phyloP scores from a whole-genome alignment of 306 rosid genomes.

The Dicorynia guianensis region DNA sequence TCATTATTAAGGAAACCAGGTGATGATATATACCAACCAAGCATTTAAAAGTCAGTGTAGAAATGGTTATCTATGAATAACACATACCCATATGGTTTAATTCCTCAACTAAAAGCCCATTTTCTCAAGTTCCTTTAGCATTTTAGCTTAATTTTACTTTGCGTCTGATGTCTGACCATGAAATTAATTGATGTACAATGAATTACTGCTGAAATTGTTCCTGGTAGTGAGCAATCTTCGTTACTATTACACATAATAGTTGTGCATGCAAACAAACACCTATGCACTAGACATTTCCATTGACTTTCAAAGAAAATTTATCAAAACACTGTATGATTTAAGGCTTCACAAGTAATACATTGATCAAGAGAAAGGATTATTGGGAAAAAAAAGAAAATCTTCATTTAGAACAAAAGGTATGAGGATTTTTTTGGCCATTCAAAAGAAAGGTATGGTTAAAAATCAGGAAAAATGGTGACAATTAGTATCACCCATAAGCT shows the following conservation, averaged over 20 bases:
- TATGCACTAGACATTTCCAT: background rate
- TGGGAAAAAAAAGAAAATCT: slow-evolving; percentile 1
- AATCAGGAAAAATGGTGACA: slow-evolving; percentile 18
- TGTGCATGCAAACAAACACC: background rate
- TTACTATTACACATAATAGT: slow-evolving; percentile 3
- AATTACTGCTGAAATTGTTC: background rate
- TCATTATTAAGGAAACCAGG: background rate
- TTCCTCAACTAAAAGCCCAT: background rate
- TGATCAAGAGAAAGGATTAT: slow-evolving; percentile 10
- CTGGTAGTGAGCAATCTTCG: background rate
- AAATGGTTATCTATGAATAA: slow-evolving; percentile 5
- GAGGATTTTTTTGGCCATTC: background rate
- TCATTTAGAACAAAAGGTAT: slow-evolving; percentile 17
- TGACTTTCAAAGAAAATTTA: background rate
- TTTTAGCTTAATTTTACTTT: background rate
- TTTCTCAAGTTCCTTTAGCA: background rate
- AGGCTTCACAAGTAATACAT: slow-evolving; percentile 31
- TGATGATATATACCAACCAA: slow-evolving; percentile 29
- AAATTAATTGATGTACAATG: background rate
- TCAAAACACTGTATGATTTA: slow-evolving; percentile 25
- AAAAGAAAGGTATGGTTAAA: too few species aligned
- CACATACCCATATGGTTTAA: slow-evolving; percentile 1
- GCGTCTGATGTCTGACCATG: background rate
- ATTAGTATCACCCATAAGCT: background rate
- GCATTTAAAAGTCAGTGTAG: background rate